Percentiles rank a stretch among this genome's conserved stretches.
Evolutionary conservation across 208 protist species (phyloP).

Genomic region (Acanthamoeba quina): DNA sequence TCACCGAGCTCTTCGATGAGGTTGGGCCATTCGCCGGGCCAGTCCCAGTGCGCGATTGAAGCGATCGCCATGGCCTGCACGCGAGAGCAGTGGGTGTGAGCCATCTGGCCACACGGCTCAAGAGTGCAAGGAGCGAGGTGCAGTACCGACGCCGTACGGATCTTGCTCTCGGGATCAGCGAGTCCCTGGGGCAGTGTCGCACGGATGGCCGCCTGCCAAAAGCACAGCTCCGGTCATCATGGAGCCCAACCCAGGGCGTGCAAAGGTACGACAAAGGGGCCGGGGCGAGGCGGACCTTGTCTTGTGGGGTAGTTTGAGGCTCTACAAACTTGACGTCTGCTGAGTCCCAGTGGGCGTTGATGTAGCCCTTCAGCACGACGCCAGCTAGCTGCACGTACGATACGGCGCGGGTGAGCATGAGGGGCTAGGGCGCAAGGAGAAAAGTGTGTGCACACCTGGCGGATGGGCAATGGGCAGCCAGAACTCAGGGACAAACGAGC

Average conservation of each 20-base stretch:
- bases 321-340: conserved; percentile 51
- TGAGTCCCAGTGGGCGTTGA: conserved; percentile 64
- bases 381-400: conserved; percentile 47
- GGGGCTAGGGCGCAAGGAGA: neutral
- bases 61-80: conserved; percentile 72
- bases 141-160: conserved; percentile 57
- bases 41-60: conserved; percentile 78
- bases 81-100: neutral
- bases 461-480: conserved; percentile 25
- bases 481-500: neutral
- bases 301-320: conserved; percentile 28
- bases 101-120: too few relatives aligned
- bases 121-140: neutral
- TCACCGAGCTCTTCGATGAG: conserved; percentile 70
- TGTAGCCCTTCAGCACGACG: conserved; percentile 68
- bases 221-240: neutral
- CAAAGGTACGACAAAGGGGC: neutral
- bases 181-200: conserved; percentile 58
- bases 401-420: neutral
- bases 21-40: conserved; percentile 74
- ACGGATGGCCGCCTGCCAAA: conserved; percentile 41
- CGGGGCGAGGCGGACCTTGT: neutral
- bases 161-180: conserved; percentile 75
- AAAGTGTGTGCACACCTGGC: neutral
- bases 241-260: neutral